Conservation (phyloP, 345 rosid species). For the Dipteronia sinensis region DNA sequence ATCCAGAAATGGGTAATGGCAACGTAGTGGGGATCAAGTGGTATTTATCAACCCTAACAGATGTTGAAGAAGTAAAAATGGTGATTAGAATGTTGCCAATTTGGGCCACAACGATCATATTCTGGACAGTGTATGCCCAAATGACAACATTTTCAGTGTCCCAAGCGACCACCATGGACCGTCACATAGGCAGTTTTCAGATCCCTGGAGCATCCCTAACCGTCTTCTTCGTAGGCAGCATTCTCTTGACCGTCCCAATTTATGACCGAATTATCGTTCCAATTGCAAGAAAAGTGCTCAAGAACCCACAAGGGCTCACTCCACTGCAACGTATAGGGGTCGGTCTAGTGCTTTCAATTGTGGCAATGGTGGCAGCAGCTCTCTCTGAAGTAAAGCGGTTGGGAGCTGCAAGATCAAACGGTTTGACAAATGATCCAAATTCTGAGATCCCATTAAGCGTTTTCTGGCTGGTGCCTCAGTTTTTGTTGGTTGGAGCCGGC, state of each 20-base stretch:
- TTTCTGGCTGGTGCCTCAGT: constrained; percentile 83
- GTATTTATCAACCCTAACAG: constrained; percentile 80
- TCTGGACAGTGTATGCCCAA: constrained; percentile 98
- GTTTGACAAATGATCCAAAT: constrained; percentile 35
- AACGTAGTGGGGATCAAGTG: constrained; percentile 53
- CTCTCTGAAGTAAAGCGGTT: constrained; percentile 67
- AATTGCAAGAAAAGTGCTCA: constrained; percentile 46
- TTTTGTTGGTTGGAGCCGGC: constrained; percentile 78
- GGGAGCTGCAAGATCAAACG: constrained; percentile 43
- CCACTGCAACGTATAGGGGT: constrained; percentile 83
- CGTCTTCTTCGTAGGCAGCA: constrained; percentile 81
- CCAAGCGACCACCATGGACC: constrained; percentile 89
- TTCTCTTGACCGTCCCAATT: constrained; percentile 77
- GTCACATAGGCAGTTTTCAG: constrained; percentile 75
- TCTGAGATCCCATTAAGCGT: constrained; percentile 67
- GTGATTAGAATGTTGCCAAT: constrained; percentile 86
- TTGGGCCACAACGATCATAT: constrained; percentile 87
- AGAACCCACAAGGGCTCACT: constrained; percentile 76
- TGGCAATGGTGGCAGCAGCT: constrained; percentile 79
- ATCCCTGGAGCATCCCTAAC: constrained; percentile 81
- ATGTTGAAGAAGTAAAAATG: constrained; percentile 92
- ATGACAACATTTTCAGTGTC: constrained; percentile 92
- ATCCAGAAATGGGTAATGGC: constrained; percentile 25
- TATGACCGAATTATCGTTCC: constrained; percentile 72
- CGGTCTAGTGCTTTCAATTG: constrained; percentile 54